A percentile compares a stretch with the other conserved stretches of the same genome.
Evolutionary conservation across 2,329 filamentous ascomycete genomes (phyloP).

Genomic region (Helicocarpus griseus): DNA sequence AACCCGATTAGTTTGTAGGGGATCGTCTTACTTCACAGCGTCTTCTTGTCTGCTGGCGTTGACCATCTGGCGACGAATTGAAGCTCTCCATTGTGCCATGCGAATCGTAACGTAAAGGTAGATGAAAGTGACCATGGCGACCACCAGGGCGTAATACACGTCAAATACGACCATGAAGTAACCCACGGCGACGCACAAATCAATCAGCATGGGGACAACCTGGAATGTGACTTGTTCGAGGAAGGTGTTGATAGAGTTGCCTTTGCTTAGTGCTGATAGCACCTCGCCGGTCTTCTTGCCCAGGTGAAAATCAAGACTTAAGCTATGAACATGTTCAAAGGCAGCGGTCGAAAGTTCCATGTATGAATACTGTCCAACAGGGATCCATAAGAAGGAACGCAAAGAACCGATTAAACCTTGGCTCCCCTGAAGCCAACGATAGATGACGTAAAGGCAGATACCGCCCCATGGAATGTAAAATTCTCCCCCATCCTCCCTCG

Average conservation of each 20-base stretch:
- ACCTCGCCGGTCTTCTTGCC: constrained; percentile 96
- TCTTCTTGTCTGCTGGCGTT: constrained; percentile 92
- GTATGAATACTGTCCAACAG: constrained; percentile 94
- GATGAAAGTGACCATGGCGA: constrained; percentile 84
- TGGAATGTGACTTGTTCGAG: constrained; percentile 94
- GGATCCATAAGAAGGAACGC: constrained; percentile 84
- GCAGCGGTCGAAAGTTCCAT: constrained; percentile 86
- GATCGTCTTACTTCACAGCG: constrained; percentile 64
- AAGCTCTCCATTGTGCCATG: constrained; percentile 86
- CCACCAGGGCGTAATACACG: constrained; percentile 79
- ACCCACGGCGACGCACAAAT: constrained; percentile 73
- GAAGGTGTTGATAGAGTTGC: constrained; percentile 91
- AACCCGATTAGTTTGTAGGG: neutral
- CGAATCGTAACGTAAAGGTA: constrained; percentile 95
- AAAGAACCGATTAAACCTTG: constrained; percentile 78
- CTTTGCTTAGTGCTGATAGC: constrained; percentile 89
- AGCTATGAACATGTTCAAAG: constrained; percentile 92
- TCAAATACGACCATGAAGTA: constrained; percentile 75
- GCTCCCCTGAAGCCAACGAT: constrained; percentile 74
- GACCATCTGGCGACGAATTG: constrained; percentile 86
- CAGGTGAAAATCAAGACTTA: constrained; percentile 92
- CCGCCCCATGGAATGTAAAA: constrained; percentile 59
- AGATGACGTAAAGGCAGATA: constrained; percentile 67
- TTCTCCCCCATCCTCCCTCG: constrained; percentile 43
- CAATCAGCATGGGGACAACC: constrained; percentile 87